Evolutionary conservation across 805 yeast genomes (phyloP), one percentile per base, ranked within the genome.

Genomic region (Ogataea populi-albae): DNA sequence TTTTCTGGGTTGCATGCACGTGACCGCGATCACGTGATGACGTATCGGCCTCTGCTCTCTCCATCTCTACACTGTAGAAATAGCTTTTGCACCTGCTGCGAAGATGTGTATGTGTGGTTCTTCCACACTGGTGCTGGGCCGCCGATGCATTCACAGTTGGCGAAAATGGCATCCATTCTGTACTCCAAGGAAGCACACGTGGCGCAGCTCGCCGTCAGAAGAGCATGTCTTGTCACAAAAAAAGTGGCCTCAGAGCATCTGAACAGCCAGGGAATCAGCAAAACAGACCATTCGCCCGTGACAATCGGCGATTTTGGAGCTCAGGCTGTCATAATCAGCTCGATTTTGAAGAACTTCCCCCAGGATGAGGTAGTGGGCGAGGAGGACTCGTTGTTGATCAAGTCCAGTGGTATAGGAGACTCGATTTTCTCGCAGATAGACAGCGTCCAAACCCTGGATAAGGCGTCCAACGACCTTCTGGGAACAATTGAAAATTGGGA

Each of bases 271-370:
- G 69, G 64, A 43, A 84, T 87, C 38, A 81, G 87, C 41, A 93
- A 93, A 57, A 73, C 75, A 26, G 99, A 91, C 59, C 77, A 79
- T 43, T 86, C 96, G 1, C 99, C 99, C 1, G 99, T 93, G 11
- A 93, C 99, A 1, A 69, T 86, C 37, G 98, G 98, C 12, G 99
- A 93, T 59, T 93, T 84, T 56, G 96, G 95, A 4, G 89, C 97
- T 0, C 99, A 93, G 55, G 96, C 96, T 0, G 76, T 91, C 29
- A 79, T 93, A 39, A 91, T 88, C 61, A 77, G 86, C 39, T 89
- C 96, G 3, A 75, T 93, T 39, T 71, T 75, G 52, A 60, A 74
- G 35, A 83, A 81, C 46, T 93, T 93, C 67, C 96, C 97, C 2
- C 47, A 55, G 3, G 98, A 93, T 59, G 80, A 77, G 37, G 77